phyloP scores from a whole-genome alignment of 345 rosid genomes.

The Populus euphratica region DNA sequence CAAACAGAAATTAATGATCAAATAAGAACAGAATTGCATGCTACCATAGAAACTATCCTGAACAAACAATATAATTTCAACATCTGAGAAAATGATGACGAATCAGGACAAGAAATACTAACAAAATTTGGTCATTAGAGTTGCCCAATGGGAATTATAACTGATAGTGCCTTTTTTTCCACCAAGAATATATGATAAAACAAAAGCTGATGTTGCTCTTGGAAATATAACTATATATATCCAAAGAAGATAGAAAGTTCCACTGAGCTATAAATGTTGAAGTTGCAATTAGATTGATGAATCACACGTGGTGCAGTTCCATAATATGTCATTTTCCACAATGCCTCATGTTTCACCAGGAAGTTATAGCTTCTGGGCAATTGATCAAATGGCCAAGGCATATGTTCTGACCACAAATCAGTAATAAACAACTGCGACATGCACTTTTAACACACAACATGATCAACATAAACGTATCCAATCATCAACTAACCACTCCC shows the following conservation, averaged over 20 bases:
- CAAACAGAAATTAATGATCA: conserved; percentile 15
- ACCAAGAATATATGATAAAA: neutral
- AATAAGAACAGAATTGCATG: neutral
- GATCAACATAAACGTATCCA: conserved; percentile 11
- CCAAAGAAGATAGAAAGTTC: conserved; percentile 27
- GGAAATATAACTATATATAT: neutral
- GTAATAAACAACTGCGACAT: conserved; percentile 82
- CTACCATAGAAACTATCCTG: neutral
- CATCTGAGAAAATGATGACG: neutral
- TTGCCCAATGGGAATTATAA: neutral
- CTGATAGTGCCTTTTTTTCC: neutral
- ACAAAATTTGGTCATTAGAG: neutral
- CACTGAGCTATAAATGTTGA: conserved; percentile 92
- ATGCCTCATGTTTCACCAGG: conserved; percentile 84
- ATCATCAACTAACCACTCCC: conserved; percentile 3
- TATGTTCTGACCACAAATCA: conserved; percentile 97
- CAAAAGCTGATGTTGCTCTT: neutral
- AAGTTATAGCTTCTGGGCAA: conserved; percentile 94
- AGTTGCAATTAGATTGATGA: conserved; percentile 93
- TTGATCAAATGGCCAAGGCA: conserved; percentile 99
- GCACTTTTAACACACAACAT: conserved; percentile 35
- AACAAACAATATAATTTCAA: neutral
- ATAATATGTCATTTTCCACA: conserved; percentile 93
- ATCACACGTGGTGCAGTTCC: conserved; percentile 82
- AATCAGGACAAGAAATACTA: neutral